A percentile compares a stretch with the other conserved stretches of the same genome.
phyloP scores from a whole-genome alignment of 2,329 filamentous ascomycete species.

The Hymenoscyphus repandus region DNA sequence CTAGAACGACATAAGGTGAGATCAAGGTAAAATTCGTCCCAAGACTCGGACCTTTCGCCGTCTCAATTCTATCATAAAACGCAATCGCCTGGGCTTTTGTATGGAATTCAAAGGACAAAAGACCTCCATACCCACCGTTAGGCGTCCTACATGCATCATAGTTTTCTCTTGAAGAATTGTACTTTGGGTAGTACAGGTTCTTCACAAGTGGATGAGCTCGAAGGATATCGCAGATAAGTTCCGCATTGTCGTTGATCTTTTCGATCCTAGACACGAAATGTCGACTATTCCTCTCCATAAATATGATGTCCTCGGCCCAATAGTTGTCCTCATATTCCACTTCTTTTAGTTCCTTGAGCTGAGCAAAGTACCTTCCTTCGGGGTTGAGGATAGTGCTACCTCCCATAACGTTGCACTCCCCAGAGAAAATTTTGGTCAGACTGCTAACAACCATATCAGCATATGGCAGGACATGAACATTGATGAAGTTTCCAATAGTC shows the following conservation, averaged over 20 bases:
- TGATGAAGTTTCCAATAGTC: slow-evolving; percentile 93
- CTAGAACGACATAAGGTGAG: slow-evolving; percentile 85
- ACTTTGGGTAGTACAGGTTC: slow-evolving; percentile 81
- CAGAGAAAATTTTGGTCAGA: slow-evolving; percentile 94
- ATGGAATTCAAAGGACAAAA: slow-evolving; percentile 80
- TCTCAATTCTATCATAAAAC: slow-evolving; percentile 83
- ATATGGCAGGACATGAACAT: slow-evolving; percentile 84
- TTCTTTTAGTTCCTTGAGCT: slow-evolving; percentile 61
- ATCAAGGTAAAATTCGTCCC: slow-evolving; percentile 95
- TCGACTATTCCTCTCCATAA: slow-evolving; percentile 92
- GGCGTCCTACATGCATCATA: slow-evolving; percentile 76
- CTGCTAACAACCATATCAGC: slow-evolving; percentile 92
- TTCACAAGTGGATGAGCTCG: slow-evolving; percentile 59
- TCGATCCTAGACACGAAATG: slow-evolving; percentile 82
- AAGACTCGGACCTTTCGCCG: slow-evolving; percentile 87
- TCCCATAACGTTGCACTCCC: slow-evolving; percentile 97
- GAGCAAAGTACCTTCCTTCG: slow-evolving; percentile 62
- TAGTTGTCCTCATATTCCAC: slow-evolving; percentile 79
- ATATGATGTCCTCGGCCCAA: slow-evolving; percentile 90
- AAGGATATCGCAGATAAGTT: slow-evolving; percentile 73
- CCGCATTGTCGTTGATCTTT: slow-evolving; percentile 79
- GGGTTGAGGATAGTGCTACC: slow-evolving; percentile 65
- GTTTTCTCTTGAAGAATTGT: slow-evolving; percentile 58
- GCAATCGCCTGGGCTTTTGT: slow-evolving; percentile 63
- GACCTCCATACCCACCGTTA: slow-evolving; percentile 79